Base-by-base conservation (phyloP, 495 filamentous ascomycete species). In the Hypoxylon crocopeplum region DNA sequence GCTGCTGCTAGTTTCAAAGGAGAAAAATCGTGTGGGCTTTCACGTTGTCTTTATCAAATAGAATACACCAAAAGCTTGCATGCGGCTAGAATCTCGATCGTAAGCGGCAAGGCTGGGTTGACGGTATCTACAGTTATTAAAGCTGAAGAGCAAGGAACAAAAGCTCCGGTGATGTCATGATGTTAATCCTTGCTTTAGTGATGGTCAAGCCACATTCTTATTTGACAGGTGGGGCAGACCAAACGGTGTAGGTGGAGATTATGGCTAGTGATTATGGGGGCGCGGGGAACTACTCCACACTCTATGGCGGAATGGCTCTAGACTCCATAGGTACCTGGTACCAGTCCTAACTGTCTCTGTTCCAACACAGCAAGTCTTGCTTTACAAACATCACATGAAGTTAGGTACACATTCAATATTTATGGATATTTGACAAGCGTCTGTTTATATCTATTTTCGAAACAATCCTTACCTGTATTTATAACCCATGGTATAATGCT, bases 91-190 rank as follows among this genome's bases (percentile, higher is more conserved):
- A 63, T 62, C 52, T 56, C 46, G 40, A 62, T 56, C 51, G 17
- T 50, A 39, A 47, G 46, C 39, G 34, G 20, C 27, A 46, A 62
- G 59, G 39, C 51, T 51, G 33, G 34, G 10, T 10, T 3, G 3
- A 34, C 8, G 24, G 8, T 34, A n/a, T 34, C 12, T 42, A 29
- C 12, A 49, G 20, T 37, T 13, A 27, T 32, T 30, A 17, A 6
- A 53, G 38, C 46, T 61, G 21, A 61, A 49, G 33, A 37, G 29
- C 39, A 50, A 19, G 52, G 52, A 56, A 56, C 19, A 51, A 56
- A 38, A 21, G 36, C 11, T 58, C 37, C 17, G 38, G 48, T 64
- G 60, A 64, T 64, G 60, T 64, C 60, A 64, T 64, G 30, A 45
- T 25, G 15, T 38, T 45, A 11, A 17, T 7, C 34, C 3, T 13